Evolutionary conservation across 768 basidiomycete species (phyloP), one percentile per base, ranked within the genome.

Genomic region (Nevesoporus exiguus): DNA sequence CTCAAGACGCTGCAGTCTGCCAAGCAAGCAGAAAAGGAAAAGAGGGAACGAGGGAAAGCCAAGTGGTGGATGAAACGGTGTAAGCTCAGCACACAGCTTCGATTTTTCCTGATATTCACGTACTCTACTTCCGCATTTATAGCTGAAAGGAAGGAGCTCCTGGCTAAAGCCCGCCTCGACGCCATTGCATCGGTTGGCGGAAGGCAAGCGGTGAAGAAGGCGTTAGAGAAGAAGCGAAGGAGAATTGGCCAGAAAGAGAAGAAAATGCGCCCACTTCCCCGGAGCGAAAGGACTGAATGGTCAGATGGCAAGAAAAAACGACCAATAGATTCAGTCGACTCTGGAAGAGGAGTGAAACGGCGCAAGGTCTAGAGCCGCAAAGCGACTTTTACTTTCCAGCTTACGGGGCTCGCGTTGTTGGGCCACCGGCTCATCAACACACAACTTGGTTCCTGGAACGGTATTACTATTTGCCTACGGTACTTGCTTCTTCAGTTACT

Each of bases 191-290:
- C 79, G 17, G 75, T 80, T 52, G 93, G 93, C 5, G 93, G 95
- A 8, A 84, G 82, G 59, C 73, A 77, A 4, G 91, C 92, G 1
- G 89, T 95, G 49, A 90, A 88, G 66, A 93, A 88, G 71, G 90
- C 83, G 6, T 84, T 96, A 27, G 90, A 90, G 62, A 95, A 90
- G 79, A 93, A 85, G 69, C 85, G 90, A 71, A 90, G 83, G 70
- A 96, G 94, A 76, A 74, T 86, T 19, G 79, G 80, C 47, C 90
- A 93, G 70, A 93, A 89, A 70, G 94, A 96, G 76, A 96, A 95
- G 73, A 88, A 82, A 63, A 85, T 80, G 52, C 76, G 92, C 49
- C 94, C 94, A 13, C 86, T 84, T 66, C 65, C 76, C 29, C 63
- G 62, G 50, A 61, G 40, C 24, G 60, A 56, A 56, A 61, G 50